Evolutionary conservation across 2,329 filamentous ascomycete species (phyloP).

Genomic region (Fusarium vanettenii): DNA sequence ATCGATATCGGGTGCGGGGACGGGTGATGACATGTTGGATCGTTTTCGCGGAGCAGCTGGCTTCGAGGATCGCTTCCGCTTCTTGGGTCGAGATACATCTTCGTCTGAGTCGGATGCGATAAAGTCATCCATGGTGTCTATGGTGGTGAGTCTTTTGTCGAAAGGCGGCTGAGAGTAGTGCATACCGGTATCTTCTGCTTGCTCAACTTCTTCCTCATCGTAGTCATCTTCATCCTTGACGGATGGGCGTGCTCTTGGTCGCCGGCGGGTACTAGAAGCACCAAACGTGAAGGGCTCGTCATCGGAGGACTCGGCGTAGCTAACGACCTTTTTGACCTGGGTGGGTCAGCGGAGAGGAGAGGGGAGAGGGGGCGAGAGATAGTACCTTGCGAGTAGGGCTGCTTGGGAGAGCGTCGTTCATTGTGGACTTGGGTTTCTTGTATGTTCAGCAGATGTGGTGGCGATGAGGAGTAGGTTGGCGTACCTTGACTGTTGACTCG

Average conservation of each 20-base stretch:
- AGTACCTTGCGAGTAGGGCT: slow-evolving; percentile 85
- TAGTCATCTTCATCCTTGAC: slow-evolving; percentile 77
- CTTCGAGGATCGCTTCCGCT: slow-evolving; percentile 77
- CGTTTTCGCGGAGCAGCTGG: slow-evolving; percentile 69
- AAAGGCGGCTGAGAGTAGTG: neutral
- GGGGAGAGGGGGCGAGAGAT: neutral
- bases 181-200: slow-evolving; percentile 71
- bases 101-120: slow-evolving; percentile 87
- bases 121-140: slow-evolving; percentile 85
- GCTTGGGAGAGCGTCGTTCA: slow-evolving; percentile 52
- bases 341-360: neutral
- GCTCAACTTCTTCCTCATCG: slow-evolving; percentile 73
- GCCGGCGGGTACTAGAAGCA: slow-evolving; percentile 53
- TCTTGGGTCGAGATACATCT: slow-evolving; percentile 67
- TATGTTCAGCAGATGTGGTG: slow-evolving; percentile 49
- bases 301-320: slow-evolving; percentile 87
- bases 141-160: slow-evolving; percentile 2
- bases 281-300: slow-evolving; percentile 74
- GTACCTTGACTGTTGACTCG: slow-evolving; percentile 45
- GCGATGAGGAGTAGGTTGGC: slow-evolving; percentile 6
- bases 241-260: slow-evolving; percentile 65
- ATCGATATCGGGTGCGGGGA: slow-evolving; percentile 21
- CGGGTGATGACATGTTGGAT: slow-evolving; percentile 62
- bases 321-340: slow-evolving; percentile 70
- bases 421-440: slow-evolving; percentile 52